Evolutionary conservation across 129 eudicot genomes (phyloP).

Genomic region (Solidago caesia): DNA sequence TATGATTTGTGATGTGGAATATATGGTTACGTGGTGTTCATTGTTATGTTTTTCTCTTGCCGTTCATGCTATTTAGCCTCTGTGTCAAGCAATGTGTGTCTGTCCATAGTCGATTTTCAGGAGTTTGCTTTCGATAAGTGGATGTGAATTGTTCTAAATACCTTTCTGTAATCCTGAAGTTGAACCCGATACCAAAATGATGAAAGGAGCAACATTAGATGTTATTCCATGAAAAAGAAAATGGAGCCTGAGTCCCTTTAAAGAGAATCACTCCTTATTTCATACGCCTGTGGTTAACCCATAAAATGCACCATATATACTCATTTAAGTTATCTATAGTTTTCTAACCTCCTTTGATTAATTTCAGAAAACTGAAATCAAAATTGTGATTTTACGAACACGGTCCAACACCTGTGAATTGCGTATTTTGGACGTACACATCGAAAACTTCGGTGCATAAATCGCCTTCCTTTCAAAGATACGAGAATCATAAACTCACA

Average conservation of each 20-base stretch:
- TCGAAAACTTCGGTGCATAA: too few species aligned
- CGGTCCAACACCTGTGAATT: too few species aligned
- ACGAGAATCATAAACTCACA: too few species aligned
- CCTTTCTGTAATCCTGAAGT: background rate
- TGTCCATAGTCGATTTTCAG: background rate
- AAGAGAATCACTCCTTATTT: background rate
- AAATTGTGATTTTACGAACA: background rate
- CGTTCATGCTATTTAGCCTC: too few species aligned
- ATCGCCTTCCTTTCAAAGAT: too few species aligned
- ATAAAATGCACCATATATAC: background rate
- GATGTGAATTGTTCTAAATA: background rate
- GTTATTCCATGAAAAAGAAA: background rate
- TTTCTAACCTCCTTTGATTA: too few species aligned
- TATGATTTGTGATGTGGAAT: too few species aligned
- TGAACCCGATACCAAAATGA: background rate
- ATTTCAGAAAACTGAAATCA: background rate
- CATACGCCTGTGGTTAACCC: background rate
- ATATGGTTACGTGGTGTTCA: too few species aligned
- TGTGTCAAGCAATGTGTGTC: background rate
- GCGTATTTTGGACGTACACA: too few species aligned
- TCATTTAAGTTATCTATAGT: background rate
- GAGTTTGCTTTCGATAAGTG: background rate
- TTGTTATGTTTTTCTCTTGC: too few species aligned
- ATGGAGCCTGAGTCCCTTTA: background rate
- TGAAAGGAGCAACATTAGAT: slow-evolving; percentile 4